phyloP scores from a whole-genome alignment of 2,329 filamentous ascomycete genomes.

The Hymenoscyphus linearis region DNA sequence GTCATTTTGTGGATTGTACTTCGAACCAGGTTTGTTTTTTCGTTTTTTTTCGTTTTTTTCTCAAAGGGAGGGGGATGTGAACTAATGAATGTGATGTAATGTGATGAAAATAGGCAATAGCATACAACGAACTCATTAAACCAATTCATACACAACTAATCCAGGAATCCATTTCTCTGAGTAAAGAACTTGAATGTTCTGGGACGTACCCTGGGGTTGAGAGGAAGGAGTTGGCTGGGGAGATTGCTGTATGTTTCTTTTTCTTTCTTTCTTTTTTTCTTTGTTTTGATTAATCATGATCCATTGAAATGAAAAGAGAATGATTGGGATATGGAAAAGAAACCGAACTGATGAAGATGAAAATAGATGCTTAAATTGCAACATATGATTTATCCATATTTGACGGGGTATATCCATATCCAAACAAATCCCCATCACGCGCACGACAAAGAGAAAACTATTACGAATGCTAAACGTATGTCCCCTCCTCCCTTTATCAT shows the following conservation, averaged over 20 bases:
- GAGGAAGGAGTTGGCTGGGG: conserved; percentile 46
- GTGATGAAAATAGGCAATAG: conserved; percentile 43
- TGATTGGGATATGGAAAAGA: not conserved
- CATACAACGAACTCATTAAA: conserved; percentile 42
- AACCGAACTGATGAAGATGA: not conserved
- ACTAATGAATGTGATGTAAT: too few species aligned
- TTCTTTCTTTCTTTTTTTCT: not conserved
- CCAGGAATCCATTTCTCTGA: conserved; percentile 33
- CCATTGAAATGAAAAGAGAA: not conserved
- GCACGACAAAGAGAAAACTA: conserved; percentile 44
- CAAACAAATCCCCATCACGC: conserved; percentile 54
- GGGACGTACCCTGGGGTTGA: conserved; percentile 33
- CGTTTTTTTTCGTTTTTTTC: not conserved
- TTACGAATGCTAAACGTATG: conserved; percentile 46
- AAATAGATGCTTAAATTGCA: conserved; percentile 53
- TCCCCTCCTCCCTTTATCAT: not conserved
- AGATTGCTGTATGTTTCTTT: conserved; percentile 43
- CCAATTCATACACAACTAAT: conserved; percentile 37
- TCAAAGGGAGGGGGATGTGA: not conserved
- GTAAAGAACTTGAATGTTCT: conserved; percentile 23
- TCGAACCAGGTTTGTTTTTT: conserved; percentile 44
- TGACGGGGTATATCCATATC: conserved; percentile 51
- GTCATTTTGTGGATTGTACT: conserved; percentile 48
- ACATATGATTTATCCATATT: conserved; percentile 43
- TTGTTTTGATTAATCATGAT: not conserved